Conservation (phyloP, 192 early-diverging fungal species). For the Podila minutissima region DNA sequence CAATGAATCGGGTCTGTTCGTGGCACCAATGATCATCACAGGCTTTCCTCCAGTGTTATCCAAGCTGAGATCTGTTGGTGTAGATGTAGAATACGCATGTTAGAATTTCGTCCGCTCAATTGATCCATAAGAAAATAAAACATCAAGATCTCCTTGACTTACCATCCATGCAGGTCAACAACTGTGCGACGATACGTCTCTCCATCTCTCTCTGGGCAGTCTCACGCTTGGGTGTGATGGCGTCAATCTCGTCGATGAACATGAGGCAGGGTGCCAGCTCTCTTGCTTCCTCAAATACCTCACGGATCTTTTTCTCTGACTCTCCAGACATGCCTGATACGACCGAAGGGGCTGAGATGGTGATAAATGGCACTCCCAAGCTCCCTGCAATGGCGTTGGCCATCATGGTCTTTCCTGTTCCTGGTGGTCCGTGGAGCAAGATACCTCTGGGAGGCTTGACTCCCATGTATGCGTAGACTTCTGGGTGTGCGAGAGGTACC, state of each 20-base stretch:
- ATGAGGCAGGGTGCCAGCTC: conserved; percentile 88
- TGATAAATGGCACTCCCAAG: conserved; percentile 89
- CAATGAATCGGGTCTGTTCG: conserved; percentile 97
- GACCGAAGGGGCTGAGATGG: conserved; percentile 93
- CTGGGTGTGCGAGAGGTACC: conserved; percentile 94
- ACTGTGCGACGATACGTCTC: conserved; percentile 94
- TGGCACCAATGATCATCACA: conserved; percentile 98
- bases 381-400: conserved; percentile 98
- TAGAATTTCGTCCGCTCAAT: too few species aligned
- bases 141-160: conserved; percentile 3
- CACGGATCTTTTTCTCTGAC: conserved; percentile 97
- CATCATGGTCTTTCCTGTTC: conserved; percentile 95
- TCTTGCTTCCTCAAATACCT: conserved; percentile 96
- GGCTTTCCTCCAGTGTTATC: conserved; percentile 90
- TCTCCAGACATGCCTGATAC: conserved; percentile 99
- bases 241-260: conserved; percentile 99
- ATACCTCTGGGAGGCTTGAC: conserved; percentile 95
- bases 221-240: conserved; percentile 91
- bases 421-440: conserved; percentile 95
- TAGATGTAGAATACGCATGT: too few species aligned
- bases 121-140: neutral
- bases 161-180: conserved; percentile 96
- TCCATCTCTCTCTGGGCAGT: conserved; percentile 96
- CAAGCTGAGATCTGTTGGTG: conserved; percentile 77
- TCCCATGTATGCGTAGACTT: conserved; percentile 92